Evolutionary conservation across 345 rosid species (phyloP), one percentile per base, ranked within the genome.

Genomic region (Nephelium lappaceum): DNA sequence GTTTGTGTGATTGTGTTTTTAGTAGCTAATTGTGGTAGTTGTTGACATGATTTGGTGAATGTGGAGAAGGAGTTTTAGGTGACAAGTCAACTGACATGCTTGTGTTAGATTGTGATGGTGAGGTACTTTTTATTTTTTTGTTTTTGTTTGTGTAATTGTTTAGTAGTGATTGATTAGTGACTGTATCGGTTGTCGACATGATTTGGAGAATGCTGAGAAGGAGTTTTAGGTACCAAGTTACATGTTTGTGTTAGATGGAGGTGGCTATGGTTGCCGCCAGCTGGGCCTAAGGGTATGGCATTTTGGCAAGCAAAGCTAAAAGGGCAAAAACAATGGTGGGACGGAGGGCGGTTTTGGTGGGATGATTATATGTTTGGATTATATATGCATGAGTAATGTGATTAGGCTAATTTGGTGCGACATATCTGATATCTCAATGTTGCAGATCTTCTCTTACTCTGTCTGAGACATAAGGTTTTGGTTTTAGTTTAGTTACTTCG

Each of bases 91-190:
- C 57, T 47, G 18, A 31, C 41, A 16, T 65, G 11, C 5, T 31
- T 36, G n/a, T 6, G 45, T 7, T 65, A 25, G 36, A 31, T 31
- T 31, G 36, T 31, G 36, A 31, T 31, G 36, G 36, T 81, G 98
- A 92, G 98, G 98, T 91, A 80, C 16, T 25, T 67, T 62, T 8
- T 81, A 2, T 31, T 31, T 31, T 27, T 27, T 27, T 27, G 1
- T n/a, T 23, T 23, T 3, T 25, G 15, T 21, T 23, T 25, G 65
- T 3, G 51, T 5, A 45, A 11, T 11, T 3, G 12, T 5, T 45
- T 45, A 45, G 51, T 45, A 5, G 51, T 45, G 51, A 11, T 45
- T 45, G 47, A 43, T 43, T 4, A 43, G 47, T 4, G 5, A 43
- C 5, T 43, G 51, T 45, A 8, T 45, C 6, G 51, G 51, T 45